Evolutionary conservation across 768 basidiomycete species (phyloP).

Genomic region (Flagelloscypha sp.): DNA sequence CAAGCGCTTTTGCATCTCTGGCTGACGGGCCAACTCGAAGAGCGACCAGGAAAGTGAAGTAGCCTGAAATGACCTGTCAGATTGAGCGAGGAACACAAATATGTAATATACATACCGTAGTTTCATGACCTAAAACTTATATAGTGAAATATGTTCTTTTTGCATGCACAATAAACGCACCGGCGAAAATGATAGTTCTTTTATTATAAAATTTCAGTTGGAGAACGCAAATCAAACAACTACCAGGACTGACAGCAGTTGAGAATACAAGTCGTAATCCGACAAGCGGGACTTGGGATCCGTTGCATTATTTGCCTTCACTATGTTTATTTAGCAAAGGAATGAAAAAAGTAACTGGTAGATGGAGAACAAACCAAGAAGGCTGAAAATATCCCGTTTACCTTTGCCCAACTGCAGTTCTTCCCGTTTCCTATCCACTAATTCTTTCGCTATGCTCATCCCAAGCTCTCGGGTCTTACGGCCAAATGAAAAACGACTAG

Average conservation of each 20-base stretch:
- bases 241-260: too few species aligned
- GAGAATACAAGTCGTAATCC: constrained; percentile 13
- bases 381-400: constrained; percentile 45
- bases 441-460: constrained; percentile 32
- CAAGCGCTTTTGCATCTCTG: constrained; percentile 22
- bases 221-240: too few species aligned
- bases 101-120: constrained; percentile 13
- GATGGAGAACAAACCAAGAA: constrained; percentile 35
- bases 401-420: constrained; percentile 40
- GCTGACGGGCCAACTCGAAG: constrained; percentile 19
- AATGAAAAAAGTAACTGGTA: neutral
- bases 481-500: too few species aligned
- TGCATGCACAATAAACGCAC: too few species aligned
- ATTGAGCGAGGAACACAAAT: too few species aligned
- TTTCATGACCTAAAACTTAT: too few species aligned
- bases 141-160: too few species aligned
- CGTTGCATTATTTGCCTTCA: constrained; percentile 15
- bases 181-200: constrained; percentile 10
- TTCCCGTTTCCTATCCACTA: constrained; percentile 40
- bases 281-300: constrained; percentile 11
- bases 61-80: too few species aligned
- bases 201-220: neutral
- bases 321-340: too few species aligned
- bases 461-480: constrained; percentile 12
- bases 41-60: constrained; percentile 23